These are phyloP conservation scores for Cutaneotrichosporon spelunceum DNA, from an alignment of 1,284 basidiomycete genomes.

Conservation along the genomic window DNA sequence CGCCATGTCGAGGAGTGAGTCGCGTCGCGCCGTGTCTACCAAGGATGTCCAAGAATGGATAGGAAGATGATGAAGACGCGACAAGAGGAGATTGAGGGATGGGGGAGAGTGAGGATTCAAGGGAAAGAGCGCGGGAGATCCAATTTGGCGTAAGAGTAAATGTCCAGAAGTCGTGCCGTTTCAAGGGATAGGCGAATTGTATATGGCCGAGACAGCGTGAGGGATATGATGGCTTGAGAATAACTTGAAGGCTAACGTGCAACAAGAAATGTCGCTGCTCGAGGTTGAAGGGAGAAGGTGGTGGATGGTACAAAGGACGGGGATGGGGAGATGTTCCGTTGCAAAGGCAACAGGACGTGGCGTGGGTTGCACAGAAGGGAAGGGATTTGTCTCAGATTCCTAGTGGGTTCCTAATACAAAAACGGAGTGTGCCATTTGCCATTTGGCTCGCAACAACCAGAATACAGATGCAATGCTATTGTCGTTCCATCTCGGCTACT, in stretches of 20 bases:
- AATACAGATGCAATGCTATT: too few species aligned
- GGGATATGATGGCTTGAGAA: not conserved
- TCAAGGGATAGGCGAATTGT: not conserved
- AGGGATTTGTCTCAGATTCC: too few species aligned
- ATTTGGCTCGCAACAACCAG: too few species aligned
- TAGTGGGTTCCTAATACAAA: too few species aligned
- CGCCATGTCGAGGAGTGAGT: constrained; percentile 12
- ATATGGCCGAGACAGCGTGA: not conserved
- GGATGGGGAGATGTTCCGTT: too few species aligned
- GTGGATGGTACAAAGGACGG: too few species aligned
- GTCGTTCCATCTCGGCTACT: not conserved
- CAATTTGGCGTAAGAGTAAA: not conserved
- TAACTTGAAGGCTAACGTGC: not conserved
- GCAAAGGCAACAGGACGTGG: too few species aligned
- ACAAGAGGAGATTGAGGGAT: not conserved
- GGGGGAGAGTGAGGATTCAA: constrained; percentile 4
- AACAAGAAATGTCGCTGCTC: not conserved
- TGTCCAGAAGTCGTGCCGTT: not conserved
- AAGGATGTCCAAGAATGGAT: not conserved
- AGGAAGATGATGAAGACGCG: not conserved
- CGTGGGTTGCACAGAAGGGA: too few species aligned
- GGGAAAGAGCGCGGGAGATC: not conserved
- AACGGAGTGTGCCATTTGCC: too few species aligned
- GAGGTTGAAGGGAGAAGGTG: too few species aligned
- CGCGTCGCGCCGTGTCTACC: not conserved